Percentiles rank a stretch among this genome's conserved stretches.
Evolutionary conservation across 2,329 filamentous ascomycete genomes (phyloP).

Genomic region (Mariannaea sp.): DNA sequence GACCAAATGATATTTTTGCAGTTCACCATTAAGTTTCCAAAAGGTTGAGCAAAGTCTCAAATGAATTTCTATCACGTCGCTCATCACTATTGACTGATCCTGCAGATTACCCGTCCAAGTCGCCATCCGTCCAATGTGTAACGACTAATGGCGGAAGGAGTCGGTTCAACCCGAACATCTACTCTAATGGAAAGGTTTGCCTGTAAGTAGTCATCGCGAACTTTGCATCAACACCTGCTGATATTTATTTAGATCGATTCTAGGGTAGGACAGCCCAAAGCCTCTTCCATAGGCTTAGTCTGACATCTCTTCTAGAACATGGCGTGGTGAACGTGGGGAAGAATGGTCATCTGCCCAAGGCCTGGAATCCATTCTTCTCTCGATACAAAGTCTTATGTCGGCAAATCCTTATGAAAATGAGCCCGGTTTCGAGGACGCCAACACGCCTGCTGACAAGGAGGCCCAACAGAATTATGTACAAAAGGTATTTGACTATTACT

Average conservation of each 20-base stretch:
- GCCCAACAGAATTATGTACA: constrained; percentile 75
- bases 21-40: constrained; percentile 79
- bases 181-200: constrained; percentile 88
- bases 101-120: constrained; percentile 79
- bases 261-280: constrained; percentile 64
- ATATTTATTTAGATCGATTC: constrained; percentile 72
- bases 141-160: constrained; percentile 90
- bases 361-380: constrained; percentile 89
- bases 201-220: constrained; percentile 63
- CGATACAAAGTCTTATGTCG: constrained; percentile 96
- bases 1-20: constrained; percentile 41
- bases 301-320: constrained; percentile 68
- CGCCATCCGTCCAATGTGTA: constrained; percentile 65
- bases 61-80: neutral
- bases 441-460: constrained; percentile 70
- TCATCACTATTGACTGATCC: neutral
- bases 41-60: constrained; percentile 56
- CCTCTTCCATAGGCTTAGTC: neutral
- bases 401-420: constrained; percentile 95
- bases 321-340: constrained; percentile 87
- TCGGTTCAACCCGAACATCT: constrained; percentile 97
- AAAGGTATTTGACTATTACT: constrained; percentile 60
- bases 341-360: constrained; percentile 97
- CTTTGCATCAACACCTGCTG: constrained; percentile 6
- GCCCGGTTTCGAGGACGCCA: constrained; percentile 84